Evolutionary conservation across 208 protist genomes (phyloP), one percentile per base, ranked within the genome.

Genomic region (Porcisia hertigi): DNA sequence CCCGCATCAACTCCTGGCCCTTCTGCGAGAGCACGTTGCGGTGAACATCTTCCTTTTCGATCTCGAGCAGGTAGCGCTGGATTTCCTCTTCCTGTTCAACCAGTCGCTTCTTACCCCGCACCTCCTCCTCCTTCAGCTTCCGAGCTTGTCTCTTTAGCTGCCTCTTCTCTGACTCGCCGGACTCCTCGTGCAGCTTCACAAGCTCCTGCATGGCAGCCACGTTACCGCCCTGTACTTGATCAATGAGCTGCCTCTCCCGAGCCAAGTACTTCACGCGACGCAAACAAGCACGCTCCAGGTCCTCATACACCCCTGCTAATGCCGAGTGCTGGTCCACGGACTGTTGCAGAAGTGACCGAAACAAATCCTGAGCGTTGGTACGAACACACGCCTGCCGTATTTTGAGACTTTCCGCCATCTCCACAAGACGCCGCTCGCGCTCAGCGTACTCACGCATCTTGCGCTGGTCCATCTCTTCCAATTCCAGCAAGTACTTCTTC

Each of bases 11-110:
- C 55, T 60, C 78, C 79, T 86, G 77, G 4, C 83, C 87, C 30
- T 90, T 55, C 64, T 84, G 59, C n/a, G 88, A 83, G 3, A 87
- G 57, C 30, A 72, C 73, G 23, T 57, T 77, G 9, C 85, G 81
- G 59, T 79, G 77, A 20, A 86, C 74, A 64, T 92, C 88, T 73
- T 94, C 89, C 74, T 73, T 77, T 75, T 92, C 84, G 23, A 95
- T 81, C 39, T 82, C 76, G 0, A 92, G 72, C 8, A 92, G 69
- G 75, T 91, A 95, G 59, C 74, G 62, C 39, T 79, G 86, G 34
- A 91, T 89, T 77, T 86, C 69, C 63, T 58, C 74, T 75, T 93
- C 89, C 84, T 94, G 88, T 45, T 76, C 77, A 8, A 71, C 80
- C 67, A 83, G 62, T 2, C 86, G 86, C 64, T 86, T 55, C 69